Conservation (phyloP, 1,284 basidiomycete species). For the Leccinum laetum region DNA sequence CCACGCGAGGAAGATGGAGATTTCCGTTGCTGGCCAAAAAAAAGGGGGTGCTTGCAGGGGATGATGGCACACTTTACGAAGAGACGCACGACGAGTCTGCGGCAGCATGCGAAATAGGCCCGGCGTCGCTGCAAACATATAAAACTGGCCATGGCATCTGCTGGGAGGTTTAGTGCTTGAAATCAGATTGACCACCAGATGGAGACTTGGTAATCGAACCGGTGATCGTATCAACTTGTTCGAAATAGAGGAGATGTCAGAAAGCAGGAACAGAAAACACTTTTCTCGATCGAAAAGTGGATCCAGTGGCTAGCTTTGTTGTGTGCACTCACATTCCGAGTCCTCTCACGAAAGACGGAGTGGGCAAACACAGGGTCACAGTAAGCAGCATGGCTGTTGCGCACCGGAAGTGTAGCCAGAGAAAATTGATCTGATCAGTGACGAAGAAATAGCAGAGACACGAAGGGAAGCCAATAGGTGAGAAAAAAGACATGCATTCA, state of each 20-base stretch:
- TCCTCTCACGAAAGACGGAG: neutral
- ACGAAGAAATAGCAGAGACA: neutral
- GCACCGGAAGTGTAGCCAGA: neutral
- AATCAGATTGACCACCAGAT: neutral
- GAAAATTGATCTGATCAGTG: neutral
- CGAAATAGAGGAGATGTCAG: neutral
- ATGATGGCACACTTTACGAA: slow-evolving; percentile 14
- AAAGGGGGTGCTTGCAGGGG: neutral
- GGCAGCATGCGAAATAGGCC: slow-evolving; percentile 8
- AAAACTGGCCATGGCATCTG: neutral
- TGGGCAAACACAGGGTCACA: neutral
- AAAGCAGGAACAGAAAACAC: neutral
- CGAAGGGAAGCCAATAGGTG: neutral
- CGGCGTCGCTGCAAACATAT: neutral
- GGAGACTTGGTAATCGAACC: neutral
- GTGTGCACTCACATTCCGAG: neutral
- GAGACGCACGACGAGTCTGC: neutral
- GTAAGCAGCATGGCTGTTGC: neutral
- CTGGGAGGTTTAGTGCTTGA: neutral
- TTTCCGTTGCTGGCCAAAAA: slow-evolving; percentile 2
- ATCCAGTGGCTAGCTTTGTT: neutral
- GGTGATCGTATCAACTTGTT: neutral
- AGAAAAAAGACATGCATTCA: neutral
- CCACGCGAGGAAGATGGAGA: slow-evolving; percentile 20
- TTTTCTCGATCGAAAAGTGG: slow-evolving; percentile 4